Evolutionary conservation across 192 early-diverging fungal species (phyloP).

Genomic region (Neocallimastix lanati): DNA sequence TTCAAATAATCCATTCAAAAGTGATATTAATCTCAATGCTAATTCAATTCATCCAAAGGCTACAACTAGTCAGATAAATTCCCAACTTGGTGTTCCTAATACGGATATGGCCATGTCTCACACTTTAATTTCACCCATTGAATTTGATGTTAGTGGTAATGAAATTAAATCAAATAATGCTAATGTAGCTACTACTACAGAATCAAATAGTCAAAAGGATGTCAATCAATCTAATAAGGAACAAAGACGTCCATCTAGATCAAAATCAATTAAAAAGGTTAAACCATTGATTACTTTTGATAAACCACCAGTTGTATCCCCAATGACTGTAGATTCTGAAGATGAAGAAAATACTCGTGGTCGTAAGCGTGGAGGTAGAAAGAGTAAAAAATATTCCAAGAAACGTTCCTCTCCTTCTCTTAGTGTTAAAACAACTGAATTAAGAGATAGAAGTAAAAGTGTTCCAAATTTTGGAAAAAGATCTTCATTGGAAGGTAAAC

Average conservation of each 20-base stretch:
- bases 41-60: not conserved
- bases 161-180: not conserved
- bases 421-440: no score
- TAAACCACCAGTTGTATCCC: not conserved
- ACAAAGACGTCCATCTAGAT: not conserved
- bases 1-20: not conserved
- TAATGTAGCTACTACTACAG: no score
- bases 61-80: not conserved
- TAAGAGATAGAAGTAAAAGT: no score
- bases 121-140: not conserved
- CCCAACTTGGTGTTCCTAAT: not conserved
- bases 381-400: not conserved
- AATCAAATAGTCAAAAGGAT: no score
- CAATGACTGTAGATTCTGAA: not conserved
- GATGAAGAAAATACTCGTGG: not conserved
- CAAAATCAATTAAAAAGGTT: not conserved
- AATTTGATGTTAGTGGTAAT: not conserved
- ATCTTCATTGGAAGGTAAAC: no score
- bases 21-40: no score
- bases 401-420: not conserved
- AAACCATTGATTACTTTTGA: not conserved
- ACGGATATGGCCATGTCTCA: not conserved
- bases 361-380: not conserved
- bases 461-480: no score
- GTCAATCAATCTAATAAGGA: no score